Percentiles rank a stretch among this genome's conserved stretches.
Conservation (phyloP, 345 rosid genomes). For the Syzygium grande region DNA sequence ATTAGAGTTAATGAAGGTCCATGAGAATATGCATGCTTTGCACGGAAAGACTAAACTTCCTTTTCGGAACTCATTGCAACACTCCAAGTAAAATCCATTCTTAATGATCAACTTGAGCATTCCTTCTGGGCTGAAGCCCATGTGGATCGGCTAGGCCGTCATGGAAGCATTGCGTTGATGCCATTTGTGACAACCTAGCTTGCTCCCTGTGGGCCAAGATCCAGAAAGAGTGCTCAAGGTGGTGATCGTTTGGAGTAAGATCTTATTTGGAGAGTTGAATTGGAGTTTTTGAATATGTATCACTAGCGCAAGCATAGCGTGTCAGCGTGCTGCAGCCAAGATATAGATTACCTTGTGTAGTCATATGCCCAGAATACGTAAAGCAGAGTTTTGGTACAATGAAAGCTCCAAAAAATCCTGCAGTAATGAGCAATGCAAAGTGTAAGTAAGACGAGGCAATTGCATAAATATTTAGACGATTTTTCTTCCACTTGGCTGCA, state of each 20-base stretch:
- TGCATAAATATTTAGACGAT: neutral
- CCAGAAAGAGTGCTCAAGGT: neutral
- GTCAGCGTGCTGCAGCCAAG: neutral
- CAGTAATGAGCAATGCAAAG: neutral
- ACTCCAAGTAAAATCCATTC: neutral
- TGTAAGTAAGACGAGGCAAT: neutral
- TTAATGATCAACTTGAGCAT: neutral
- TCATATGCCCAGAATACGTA: constrained; percentile 48
- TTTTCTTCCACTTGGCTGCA: neutral
- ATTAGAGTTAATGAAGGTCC: neutral
- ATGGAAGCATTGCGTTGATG: neutral
- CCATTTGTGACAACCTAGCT: neutral
- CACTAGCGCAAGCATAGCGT: neutral
- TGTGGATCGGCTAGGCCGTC: neutral
- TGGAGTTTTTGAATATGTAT: neutral
- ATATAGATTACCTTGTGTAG: constrained; percentile 46
- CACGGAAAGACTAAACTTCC: neutral
- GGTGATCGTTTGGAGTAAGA: neutral
- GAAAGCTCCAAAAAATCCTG: constrained; percentile 87
- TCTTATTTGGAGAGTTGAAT: neutral
- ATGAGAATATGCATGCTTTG: neutral
- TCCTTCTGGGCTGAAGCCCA: neutral
- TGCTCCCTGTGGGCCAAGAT: neutral
- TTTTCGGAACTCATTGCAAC: neutral
- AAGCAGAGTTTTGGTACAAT: constrained; percentile 69